Conservation (phyloP, 2,329 filamentous ascomycete genomes). For the Endoconidiophora polonica region DNA sequence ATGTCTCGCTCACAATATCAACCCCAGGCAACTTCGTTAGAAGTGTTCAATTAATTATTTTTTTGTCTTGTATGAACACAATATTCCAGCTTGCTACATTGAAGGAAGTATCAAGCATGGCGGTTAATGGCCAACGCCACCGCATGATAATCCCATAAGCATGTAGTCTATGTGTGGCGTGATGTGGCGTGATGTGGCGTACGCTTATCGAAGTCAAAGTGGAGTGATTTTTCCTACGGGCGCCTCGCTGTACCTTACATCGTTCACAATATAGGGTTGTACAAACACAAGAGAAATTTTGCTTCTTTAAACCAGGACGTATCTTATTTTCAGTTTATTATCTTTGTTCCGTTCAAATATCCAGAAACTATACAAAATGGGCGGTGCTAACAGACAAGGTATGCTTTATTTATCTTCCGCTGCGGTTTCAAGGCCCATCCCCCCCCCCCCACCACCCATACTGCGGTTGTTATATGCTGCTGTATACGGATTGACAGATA, state of each 20-base stretch:
- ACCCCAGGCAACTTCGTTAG: background rate
- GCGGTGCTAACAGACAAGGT: slow-evolving; percentile 52
- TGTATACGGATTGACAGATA: background rate
- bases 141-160: too few relatives aligned
- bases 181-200: too few relatives aligned
- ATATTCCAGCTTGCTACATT: too few relatives aligned
- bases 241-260: too few relatives aligned
- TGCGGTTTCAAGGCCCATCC: background rate
- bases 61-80: too few relatives aligned
- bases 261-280: slow-evolving; percentile 1
- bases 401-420: slow-evolving; percentile 15
- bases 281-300: slow-evolving; percentile 2
- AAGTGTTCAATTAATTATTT: too few relatives aligned
- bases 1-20: background rate
- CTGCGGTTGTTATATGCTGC: background rate
- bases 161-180: too few relatives aligned
- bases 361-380: slow-evolving; percentile 32
- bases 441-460: background rate
- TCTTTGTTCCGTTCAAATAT: slow-evolving; percentile 6
- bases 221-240: too few relatives aligned
- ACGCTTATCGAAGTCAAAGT: too few relatives aligned
- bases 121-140: too few relatives aligned
- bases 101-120: too few relatives aligned
- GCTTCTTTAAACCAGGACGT: background rate
- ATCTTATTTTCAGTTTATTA: slow-evolving; percentile 1